Evolutionary conservation across 179 eudicot genomes (phyloP), one percentile per base, ranked within the genome.

Genomic region (Silene noctiflora): DNA sequence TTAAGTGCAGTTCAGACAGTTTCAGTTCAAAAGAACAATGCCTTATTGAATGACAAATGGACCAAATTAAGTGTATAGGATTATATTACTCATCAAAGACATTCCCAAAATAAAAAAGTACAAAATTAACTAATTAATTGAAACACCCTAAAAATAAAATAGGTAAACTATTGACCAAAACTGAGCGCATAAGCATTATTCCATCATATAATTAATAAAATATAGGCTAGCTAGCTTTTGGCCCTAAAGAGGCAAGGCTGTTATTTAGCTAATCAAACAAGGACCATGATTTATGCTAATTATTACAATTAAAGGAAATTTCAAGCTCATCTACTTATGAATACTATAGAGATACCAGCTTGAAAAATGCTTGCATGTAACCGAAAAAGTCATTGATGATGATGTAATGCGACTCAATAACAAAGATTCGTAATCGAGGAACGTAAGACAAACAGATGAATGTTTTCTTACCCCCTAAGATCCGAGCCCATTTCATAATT

Each of bases 401-500:
- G 88, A 90, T 80, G 86, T 83, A 87, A 83, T 85, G 75, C 31
- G 60, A 48, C 56, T 76, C 69, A 77, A 73, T 67, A 59, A 81
- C 75, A 86, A 82, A 81, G 88, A 88, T 86, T 89, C 93, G 89
- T 81, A 67, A 74, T 72, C 48, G 13, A 4, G 42, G 68, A 79
- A 84, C 55, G 85, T 67, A 77, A 81, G 97, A 92, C 97, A 90
- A 88, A 74, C 78, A 89, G 81, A 89, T 87, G 76, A 83, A 83
- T 85, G 84, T 59, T 39, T 62, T 62, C 66, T 62, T 62, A 42
- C 77, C 59, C 77, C 87, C 89, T 75, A 88, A 83, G 81, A 80
- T 88, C 85, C 76, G 85, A 85, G 73, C 81, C 82, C 53, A 79
- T 77, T 55, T 81, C 21, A 66, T 64, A 60, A 48, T n/a, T 27